Evolutionary conservation across 345 rosid genomes (phyloP).

Genomic region (Boechera retrofracta): DNA sequence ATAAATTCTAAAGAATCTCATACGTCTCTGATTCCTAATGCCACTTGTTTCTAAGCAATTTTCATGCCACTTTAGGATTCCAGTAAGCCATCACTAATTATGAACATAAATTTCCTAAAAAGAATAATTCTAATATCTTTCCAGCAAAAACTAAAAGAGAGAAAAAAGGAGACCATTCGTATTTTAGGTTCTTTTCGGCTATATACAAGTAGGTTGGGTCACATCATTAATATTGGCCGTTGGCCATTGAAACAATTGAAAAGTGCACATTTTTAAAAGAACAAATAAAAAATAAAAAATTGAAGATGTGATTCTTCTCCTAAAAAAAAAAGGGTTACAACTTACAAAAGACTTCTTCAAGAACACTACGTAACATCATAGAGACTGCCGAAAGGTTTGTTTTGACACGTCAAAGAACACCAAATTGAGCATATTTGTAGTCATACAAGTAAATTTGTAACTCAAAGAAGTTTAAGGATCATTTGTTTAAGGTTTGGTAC

Average conservation of each 20-base stretch:
- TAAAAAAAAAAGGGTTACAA: neutral
- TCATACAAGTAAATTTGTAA: too few relatives aligned
- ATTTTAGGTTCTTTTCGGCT: neutral
- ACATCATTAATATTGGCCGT: slow-evolving; percentile 17
- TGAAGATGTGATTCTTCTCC: slow-evolving; percentile 8
- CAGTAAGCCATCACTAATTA: neutral
- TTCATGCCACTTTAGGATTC: slow-evolving; percentile 24
- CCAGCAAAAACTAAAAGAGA: neutral
- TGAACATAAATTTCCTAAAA: neutral
- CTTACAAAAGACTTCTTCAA: neutral
- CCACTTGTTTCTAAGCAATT: slow-evolving; percentile 29
- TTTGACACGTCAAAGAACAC: too few relatives aligned
- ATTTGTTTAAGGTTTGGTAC: too few relatives aligned
- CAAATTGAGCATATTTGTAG: too few relatives aligned
- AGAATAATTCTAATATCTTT: neutral
- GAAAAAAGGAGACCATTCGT: slow-evolving; percentile 15
- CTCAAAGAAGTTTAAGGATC: too few relatives aligned
- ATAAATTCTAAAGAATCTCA: slow-evolving; percentile 22
- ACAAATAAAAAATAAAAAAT: neutral
- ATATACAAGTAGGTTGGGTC: neutral
- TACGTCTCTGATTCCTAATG: slow-evolving; percentile 6
- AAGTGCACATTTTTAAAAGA: neutral
- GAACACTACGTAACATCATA: neutral
- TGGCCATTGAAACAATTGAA: slow-evolving; percentile 30
- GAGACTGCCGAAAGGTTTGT: too few relatives aligned